Percentiles rank a stretch among this genome's conserved stretches.
Conservation (phyloP, 768 basidiomycete species). For the Exidia glandulosa region DNA sequence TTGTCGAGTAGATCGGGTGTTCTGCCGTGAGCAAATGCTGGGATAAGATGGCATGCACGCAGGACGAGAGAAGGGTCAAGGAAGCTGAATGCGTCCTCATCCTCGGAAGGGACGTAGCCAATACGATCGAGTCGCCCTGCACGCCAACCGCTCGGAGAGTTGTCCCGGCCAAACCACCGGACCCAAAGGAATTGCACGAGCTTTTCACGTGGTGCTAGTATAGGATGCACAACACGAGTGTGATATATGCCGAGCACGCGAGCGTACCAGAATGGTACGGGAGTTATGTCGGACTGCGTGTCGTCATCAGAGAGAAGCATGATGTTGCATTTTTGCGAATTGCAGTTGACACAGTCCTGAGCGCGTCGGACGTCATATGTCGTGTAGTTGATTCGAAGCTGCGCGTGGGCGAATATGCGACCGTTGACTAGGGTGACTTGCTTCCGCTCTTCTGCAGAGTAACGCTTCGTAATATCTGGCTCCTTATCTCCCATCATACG, state of each 20-base stretch:
- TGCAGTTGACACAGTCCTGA: slow-evolving; percentile 32
- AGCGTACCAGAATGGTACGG: slow-evolving; percentile 28
- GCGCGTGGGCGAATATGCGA: slow-evolving; percentile 1
- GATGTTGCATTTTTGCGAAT: slow-evolving; percentile 21
- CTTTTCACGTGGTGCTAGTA: too few species aligned
- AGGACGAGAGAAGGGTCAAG: too few species aligned
- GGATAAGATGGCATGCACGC: too few species aligned
- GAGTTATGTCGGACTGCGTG: background rate
- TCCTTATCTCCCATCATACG: too few species aligned
- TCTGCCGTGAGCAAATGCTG: too few species aligned
- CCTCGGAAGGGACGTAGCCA: too few species aligned
- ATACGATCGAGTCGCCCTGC: too few species aligned
- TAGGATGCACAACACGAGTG: slow-evolving; percentile 10
- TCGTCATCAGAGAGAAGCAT: slow-evolving; percentile 19
- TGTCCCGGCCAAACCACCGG: too few species aligned
- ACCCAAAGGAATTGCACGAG: too few species aligned
- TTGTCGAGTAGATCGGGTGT: too few species aligned
- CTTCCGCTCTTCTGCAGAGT: slow-evolving; percentile 1
- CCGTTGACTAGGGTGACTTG: background rate
- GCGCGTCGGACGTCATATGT: slow-evolving; percentile 31
- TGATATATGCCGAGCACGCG: slow-evolving; percentile 21
- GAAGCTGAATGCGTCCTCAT: too few species aligned
- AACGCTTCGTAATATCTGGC: slow-evolving; percentile 18
- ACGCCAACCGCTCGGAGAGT: too few species aligned
- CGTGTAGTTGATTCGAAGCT: slow-evolving; percentile 27